Evolutionary conservation across 768 basidiomycete genomes (phyloP).

Genomic region (Candolleomyces eurysporus): DNA sequence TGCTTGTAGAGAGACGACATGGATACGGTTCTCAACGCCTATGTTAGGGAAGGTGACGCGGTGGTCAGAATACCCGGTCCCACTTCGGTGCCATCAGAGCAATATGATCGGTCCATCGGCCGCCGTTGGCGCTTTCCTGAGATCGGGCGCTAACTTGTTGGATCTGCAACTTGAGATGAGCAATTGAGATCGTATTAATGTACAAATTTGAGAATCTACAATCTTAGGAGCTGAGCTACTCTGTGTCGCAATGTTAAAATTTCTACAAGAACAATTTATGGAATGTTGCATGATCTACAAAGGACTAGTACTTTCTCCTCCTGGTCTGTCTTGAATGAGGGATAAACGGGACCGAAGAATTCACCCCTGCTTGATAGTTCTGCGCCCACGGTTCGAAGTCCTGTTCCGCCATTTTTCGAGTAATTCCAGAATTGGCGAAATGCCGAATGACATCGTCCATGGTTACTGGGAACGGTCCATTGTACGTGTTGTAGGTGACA

Average conservation of each 20-base stretch:
- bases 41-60: too few species aligned
- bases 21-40: too few species aligned
- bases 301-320: neutral
- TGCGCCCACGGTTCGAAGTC: slow-evolving; percentile 23
- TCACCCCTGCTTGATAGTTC: slow-evolving; percentile 13
- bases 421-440: slow-evolving; percentile 41
- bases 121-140: too few species aligned
- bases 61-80: too few species aligned
- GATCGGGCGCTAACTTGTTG: too few species aligned
- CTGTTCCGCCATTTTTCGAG: slow-evolving; percentile 22
- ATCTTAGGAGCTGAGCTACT: too few species aligned
- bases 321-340: neutral
- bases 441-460: slow-evolving; percentile 36
- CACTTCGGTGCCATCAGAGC: too few species aligned
- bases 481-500: slow-evolving; percentile 28
- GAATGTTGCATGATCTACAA: neutral
- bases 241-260: neutral
- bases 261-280: neutral
- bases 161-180: too few species aligned
- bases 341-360: neutral
- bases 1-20: slow-evolving; percentile 88
- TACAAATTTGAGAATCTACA: too few species aligned
- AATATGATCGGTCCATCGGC: too few species aligned
- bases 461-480: slow-evolving; percentile 27
- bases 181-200: too few species aligned